phyloP scores from a whole-genome alignment of 768 basidiomycete species.

The Nevesoporus exiguus region DNA sequence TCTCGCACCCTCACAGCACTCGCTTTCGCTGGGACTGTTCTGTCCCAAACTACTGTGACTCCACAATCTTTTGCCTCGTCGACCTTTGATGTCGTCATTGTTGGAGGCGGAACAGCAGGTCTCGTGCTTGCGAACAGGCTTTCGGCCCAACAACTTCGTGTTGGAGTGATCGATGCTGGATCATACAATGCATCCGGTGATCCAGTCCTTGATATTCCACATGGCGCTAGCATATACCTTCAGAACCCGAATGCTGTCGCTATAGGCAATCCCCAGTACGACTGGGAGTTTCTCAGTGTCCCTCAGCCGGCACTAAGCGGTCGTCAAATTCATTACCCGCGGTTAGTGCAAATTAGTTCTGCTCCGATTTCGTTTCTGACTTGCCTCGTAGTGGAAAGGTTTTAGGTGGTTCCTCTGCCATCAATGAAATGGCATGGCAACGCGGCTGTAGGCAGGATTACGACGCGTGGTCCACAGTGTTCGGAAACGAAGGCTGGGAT shows the following conservation, averaged over 20 bases:
- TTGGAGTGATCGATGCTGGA: slow-evolving; percentile 1
- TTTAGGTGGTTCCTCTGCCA: slow-evolving; percentile 1
- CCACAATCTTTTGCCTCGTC: not conserved
- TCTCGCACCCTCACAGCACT: not conserved
- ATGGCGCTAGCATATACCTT: not conserved
- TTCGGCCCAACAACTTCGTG: not conserved
- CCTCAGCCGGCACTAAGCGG: not conserved
- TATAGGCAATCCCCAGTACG: not conserved
- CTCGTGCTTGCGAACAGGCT: not conserved
- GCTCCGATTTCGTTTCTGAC: not conserved
- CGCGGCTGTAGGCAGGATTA: not conserved
- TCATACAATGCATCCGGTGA: not conserved
- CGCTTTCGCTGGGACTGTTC: not conserved
- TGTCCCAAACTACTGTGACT: not conserved
- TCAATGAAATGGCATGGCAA: not conserved
- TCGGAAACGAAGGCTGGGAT: not conserved
- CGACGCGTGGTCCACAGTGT: not conserved
- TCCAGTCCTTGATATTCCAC: not conserved
- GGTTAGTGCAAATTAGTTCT: not conserved
- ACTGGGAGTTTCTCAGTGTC: not conserved
- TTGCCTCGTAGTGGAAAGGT: not conserved
- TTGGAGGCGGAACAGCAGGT: not conserved
- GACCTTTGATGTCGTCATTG: not conserved
- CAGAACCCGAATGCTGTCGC: not conserved
- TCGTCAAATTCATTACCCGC: not conserved